Percentiles rank a stretch among this genome's conserved stretches.
These are phyloP conservation scores for Rubus idaeus DNA, from an alignment of 306 rosid genomes.

Conservation along the genomic window DNA sequence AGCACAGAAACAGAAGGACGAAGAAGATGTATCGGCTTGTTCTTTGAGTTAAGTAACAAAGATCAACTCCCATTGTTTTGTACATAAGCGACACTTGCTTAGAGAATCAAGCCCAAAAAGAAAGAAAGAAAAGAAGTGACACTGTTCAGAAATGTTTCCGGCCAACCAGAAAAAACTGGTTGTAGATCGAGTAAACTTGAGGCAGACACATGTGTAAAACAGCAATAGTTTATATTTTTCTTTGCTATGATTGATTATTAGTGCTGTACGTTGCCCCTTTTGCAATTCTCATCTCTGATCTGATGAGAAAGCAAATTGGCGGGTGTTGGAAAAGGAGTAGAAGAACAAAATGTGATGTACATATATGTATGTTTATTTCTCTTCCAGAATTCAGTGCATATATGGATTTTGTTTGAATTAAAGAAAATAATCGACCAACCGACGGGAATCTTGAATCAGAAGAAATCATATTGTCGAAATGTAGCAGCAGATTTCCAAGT, in stretches of 20 bases:
- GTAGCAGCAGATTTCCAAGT: too few species aligned
- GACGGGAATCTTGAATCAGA: too few species aligned
- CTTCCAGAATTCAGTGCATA: neutral
- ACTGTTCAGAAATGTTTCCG: neutral
- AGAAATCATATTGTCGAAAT: too few species aligned
- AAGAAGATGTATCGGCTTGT: conserved; percentile 27
- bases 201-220: neutral
- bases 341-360: conserved; percentile 2
- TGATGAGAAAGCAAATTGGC: neutral
- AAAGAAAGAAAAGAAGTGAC: neutral
- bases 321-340: neutral
- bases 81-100: neutral
- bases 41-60: conserved; percentile 13
- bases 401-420: neutral
- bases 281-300: neutral
- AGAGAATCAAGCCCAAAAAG: neutral
- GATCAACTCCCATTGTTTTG: conserved; percentile 4
- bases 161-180: neutral
- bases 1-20: conserved; percentile 17
- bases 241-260: neutral
- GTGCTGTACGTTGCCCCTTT: neutral
- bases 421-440: neutral
- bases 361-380: neutral
- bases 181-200: conserved; percentile 4
- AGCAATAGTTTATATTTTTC: neutral